Evolutionary conservation across 768 basidiomycete genomes (phyloP).

Genomic region (Naganishia vishniacii): DNA sequence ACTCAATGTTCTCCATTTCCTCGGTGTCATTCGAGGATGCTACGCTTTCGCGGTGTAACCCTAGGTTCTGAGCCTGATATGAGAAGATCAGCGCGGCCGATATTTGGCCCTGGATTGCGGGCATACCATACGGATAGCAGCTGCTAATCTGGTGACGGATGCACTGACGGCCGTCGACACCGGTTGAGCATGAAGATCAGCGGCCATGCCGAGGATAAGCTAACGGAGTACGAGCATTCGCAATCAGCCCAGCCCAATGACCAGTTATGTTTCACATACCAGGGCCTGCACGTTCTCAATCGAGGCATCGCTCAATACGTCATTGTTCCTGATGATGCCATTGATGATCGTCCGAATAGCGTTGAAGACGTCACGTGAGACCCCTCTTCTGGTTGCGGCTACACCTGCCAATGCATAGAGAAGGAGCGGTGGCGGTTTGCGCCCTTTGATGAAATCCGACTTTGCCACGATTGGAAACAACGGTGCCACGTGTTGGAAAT

Average conservation of each 20-base stretch:
- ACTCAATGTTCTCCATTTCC: conserved; percentile 58
- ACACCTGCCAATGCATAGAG: conserved; percentile 92
- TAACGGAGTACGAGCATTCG: too few relatives aligned
- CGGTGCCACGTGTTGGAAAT: conserved; percentile 82
- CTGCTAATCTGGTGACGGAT: conserved; percentile 76
- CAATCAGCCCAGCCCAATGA: too few relatives aligned
- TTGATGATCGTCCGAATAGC: conserved; percentile 83
- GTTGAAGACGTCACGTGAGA: conserved; percentile 80
- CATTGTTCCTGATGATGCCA: conserved; percentile 76
- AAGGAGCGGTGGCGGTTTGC: conserved; percentile 68
- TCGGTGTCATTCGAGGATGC: conserved; percentile 50
- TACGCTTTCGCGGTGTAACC: conserved; percentile 79
- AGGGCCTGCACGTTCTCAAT: conserved; percentile 82
- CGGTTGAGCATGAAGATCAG: conserved; percentile 83
- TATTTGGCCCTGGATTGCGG: too few relatives aligned
- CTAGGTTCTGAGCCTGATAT: conserved; percentile 75
- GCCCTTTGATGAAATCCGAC: conserved; percentile 74
- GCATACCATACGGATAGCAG: conserved; percentile 69
- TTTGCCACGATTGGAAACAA: conserved; percentile 81
- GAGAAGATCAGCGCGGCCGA: not conserved
- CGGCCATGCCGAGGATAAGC: conserved; percentile 76
- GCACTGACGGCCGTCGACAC: conserved; percentile 80
- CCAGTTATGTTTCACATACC: conserved; percentile 32
- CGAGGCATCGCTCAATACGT: conserved; percentile 79
- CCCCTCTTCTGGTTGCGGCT: conserved; percentile 72